A percentile compares a stretch with the other conserved stretches of the same genome.
These are phyloP conservation scores for Aspergillus indologenus DNA, from an alignment of 495 filamentous ascomycete genomes.

Conservation along the genomic window DNA sequence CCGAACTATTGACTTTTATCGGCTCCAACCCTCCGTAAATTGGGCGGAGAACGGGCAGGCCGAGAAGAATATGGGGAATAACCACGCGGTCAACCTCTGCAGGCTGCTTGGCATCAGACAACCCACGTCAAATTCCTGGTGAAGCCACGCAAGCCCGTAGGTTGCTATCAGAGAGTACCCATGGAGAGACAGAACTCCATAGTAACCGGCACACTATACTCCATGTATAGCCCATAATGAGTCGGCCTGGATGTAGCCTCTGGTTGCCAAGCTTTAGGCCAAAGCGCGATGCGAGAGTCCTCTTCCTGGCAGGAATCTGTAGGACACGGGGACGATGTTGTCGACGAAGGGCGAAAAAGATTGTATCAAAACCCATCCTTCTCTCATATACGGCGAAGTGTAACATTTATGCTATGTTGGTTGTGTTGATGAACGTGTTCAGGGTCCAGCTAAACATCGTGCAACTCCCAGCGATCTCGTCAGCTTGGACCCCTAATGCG, in stretches of 20 bases:
- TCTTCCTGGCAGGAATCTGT: neutral
- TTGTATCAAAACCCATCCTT: neutral
- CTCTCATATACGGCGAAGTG: neutral
- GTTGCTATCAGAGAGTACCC: neutral
- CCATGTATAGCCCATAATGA: neutral
- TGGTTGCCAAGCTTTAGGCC: constrained; percentile 7
- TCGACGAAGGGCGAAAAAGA: neutral
- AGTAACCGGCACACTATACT: neutral
- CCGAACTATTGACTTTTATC: neutral
- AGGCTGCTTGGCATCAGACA: neutral
- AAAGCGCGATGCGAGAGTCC: neutral
- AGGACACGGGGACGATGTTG: neutral
- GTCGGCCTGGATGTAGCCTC: neutral
- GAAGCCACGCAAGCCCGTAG: neutral
- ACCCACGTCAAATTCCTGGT: neutral
- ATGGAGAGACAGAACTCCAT: neutral
- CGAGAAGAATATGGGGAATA: neutral
- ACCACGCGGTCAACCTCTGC: neutral
- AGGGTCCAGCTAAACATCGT: neutral
- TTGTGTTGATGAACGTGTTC: neutral
- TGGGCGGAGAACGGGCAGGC: neutral
- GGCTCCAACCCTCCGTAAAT: neutral
- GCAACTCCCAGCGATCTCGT: neutral
- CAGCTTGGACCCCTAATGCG: neutral
- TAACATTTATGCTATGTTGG: neutral